phyloP scores from a whole-genome alignment of 139 green algal genomes.

The Eudorina sp. region DNA sequence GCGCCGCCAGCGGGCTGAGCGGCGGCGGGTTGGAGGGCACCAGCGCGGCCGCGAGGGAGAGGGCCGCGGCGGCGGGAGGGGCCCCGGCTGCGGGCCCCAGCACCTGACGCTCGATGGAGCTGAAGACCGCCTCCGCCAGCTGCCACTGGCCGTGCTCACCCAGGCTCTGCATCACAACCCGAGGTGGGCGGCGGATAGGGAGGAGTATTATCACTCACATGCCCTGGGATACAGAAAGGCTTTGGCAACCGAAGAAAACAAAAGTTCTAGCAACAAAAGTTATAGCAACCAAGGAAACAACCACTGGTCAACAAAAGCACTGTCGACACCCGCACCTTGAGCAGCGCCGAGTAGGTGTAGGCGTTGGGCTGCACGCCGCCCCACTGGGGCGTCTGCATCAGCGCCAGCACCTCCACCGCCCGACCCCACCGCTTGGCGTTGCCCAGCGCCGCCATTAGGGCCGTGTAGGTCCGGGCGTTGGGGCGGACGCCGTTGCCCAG shows the following conservation, averaged over 20 bases:
- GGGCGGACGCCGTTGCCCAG: slow-evolving; percentile 69
- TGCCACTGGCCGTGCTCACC: slow-evolving; percentile 86
- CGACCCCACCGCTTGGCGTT: slow-evolving; percentile 80
- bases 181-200: background rate
- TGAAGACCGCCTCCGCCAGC: slow-evolving; percentile 86
- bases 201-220: too few species aligned
- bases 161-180: too few species aligned
- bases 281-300: too few species aligned
- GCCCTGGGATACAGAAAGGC: too few species aligned
- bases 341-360: slow-evolving; percentile 86
- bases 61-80: background rate
- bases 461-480: slow-evolving; percentile 91
- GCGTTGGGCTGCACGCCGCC: slow-evolving; percentile 84
- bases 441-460: slow-evolving; percentile 82
- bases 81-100: slow-evolving; percentile 38
- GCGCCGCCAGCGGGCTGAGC: background rate
- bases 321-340: slow-evolving; percentile 77
- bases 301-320: too few species aligned
- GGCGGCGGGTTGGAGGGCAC: slow-evolving; percentile 13
- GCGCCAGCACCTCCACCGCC: slow-evolving; percentile 72
- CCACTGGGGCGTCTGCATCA: slow-evolving; percentile 75
- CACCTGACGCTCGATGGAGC: slow-evolving; percentile 78
- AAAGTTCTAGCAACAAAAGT: too few species aligned
- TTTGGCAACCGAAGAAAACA: too few species aligned
- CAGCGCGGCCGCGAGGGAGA: slow-evolving; percentile 14